These are phyloP conservation scores for Citrus glauca DNA, from an alignment of 345 rosid genomes.

Conservation along the genomic window DNA sequence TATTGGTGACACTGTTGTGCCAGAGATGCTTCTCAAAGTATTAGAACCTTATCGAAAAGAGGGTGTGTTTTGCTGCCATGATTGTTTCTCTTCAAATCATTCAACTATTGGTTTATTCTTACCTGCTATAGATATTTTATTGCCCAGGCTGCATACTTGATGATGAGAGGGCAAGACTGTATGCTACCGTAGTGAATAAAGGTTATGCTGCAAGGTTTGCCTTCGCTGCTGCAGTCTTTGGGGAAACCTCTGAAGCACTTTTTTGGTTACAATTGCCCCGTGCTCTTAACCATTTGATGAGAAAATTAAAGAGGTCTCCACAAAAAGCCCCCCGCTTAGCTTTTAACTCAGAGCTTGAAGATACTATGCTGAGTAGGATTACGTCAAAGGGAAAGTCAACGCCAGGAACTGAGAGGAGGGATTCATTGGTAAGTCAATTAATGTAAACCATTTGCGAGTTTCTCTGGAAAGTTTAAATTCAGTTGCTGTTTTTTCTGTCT, in stretches of 20 bases:
- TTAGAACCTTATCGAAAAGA: conserved; percentile 85
- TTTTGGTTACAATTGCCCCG: conserved; percentile 95
- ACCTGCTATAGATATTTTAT: conserved; percentile 16
- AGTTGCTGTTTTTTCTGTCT: background rate
- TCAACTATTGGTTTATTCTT: conserved; percentile 12
- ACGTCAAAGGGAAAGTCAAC: conserved; percentile 49
- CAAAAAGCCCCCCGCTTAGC: conserved; percentile 36
- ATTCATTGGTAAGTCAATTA: conserved; percentile 50
- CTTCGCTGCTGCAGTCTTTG: conserved; percentile 94
- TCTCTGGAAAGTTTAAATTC: background rate
- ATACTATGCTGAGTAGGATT: conserved; percentile 48
- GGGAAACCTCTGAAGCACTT: conserved; percentile 83
- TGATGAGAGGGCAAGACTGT: conserved; percentile 81
- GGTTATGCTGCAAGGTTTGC: conserved; percentile 87
- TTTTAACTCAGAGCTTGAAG: conserved; percentile 38
- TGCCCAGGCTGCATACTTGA: conserved; percentile 79
- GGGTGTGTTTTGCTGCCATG: conserved; percentile 38
- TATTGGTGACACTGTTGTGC: conserved; percentile 85
- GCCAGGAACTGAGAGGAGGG: conserved; percentile 36
- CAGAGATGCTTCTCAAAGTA: conserved; percentile 95
- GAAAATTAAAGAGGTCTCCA: conserved; percentile 52
- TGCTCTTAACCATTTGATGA: conserved; percentile 77
- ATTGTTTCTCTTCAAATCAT: conserved; percentile 15
- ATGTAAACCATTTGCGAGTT: background rate
- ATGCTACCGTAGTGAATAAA: conserved; percentile 75